A percentile compares a stretch with the other conserved stretches of the same genome.
These are phyloP conservation scores for Fusarium albosuccineum DNA, from an alignment of 2,329 filamentous ascomycete genomes.

Conservation along the genomic window DNA sequence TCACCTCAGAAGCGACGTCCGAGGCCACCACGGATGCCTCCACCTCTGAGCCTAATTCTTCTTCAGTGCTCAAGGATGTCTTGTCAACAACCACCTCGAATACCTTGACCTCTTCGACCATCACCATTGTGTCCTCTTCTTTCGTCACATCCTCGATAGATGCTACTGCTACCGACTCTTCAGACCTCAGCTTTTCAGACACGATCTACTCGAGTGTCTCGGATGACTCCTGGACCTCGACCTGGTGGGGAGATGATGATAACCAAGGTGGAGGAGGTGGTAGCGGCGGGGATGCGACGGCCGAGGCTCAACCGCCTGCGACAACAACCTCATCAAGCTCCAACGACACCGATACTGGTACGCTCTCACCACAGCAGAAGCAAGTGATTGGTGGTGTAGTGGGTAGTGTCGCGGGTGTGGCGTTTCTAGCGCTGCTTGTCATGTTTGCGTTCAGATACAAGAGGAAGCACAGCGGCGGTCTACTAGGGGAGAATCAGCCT, in stretches of 20 bases:
- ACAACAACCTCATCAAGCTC: constrained; percentile 38
- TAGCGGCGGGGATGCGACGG: constrained; percentile 29
- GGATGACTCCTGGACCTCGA: constrained; percentile 42
- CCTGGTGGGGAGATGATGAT: constrained; percentile 37
- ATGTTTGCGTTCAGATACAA: constrained; percentile 68
- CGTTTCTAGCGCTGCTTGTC: constrained; percentile 67
- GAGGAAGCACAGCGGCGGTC: constrained; percentile 62
- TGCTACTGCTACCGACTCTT: constrained; percentile 21
- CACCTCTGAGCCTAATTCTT: constrained; percentile 17
- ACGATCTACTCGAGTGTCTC: constrained; percentile 44
- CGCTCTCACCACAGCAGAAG: constrained; percentile 51
- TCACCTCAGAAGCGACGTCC: constrained; percentile 29
- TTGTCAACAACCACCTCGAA: constrained; percentile 27
- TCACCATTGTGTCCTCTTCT: constrained; percentile 35
- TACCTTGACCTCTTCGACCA: constrained; percentile 36
- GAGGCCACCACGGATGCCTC: constrained; percentile 25
- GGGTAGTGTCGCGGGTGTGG: constrained; percentile 69
- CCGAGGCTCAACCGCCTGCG: constrained; percentile 35
- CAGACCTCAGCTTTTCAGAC: constrained; percentile 36
- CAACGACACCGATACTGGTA: constrained; percentile 36
- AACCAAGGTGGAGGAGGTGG: constrained; percentile 29
- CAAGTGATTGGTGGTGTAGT: constrained; percentile 68
- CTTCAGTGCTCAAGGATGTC: constrained; percentile 19
- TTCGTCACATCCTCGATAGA: constrained; percentile 37
- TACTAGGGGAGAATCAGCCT: constrained; percentile 58